These are phyloP conservation scores for Fraxinus nigra DNA, from an alignment of 305 asterid genomes.

Conservation along the genomic window DNA sequence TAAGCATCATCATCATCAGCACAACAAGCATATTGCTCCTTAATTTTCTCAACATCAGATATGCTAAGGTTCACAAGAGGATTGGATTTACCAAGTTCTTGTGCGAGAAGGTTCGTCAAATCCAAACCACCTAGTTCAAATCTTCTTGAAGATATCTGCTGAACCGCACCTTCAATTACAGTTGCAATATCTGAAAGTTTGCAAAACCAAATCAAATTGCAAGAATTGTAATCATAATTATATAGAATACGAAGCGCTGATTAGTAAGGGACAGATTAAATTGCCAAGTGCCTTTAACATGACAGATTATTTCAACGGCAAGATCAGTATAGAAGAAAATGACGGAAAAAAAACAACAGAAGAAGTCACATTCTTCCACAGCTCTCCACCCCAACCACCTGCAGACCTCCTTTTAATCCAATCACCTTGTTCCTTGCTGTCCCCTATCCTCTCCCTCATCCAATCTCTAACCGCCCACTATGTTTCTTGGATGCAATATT, in stretches of 20 bases:
- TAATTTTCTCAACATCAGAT: slow-evolving; percentile 77
- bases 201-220: background rate
- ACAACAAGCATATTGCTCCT: slow-evolving; percentile 82
- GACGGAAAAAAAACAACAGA: background rate
- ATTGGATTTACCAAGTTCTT: slow-evolving; percentile 70
- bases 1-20: slow-evolving; percentile 73
- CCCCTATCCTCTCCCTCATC: background rate
- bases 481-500: background rate
- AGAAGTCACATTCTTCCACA: background rate
- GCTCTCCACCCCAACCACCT: background rate
- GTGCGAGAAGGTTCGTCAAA: slow-evolving; percentile 66
- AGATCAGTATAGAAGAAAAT: background rate
- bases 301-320: background rate
- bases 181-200: slow-evolving; percentile 79
- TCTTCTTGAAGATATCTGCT: slow-evolving; percentile 93
- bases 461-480: background rate
- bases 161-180: slow-evolving; percentile 97
- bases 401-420: background rate
- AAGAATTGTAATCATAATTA: background rate
- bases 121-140: slow-evolving; percentile 89
- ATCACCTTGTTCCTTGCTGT: background rate
- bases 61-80: slow-evolving; percentile 55
- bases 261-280: background rate
- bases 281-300: background rate
- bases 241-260: background rate